Conservation (phyloP, 768 basidiomycete genomes). For the Suillus tomentosus region DNA sequence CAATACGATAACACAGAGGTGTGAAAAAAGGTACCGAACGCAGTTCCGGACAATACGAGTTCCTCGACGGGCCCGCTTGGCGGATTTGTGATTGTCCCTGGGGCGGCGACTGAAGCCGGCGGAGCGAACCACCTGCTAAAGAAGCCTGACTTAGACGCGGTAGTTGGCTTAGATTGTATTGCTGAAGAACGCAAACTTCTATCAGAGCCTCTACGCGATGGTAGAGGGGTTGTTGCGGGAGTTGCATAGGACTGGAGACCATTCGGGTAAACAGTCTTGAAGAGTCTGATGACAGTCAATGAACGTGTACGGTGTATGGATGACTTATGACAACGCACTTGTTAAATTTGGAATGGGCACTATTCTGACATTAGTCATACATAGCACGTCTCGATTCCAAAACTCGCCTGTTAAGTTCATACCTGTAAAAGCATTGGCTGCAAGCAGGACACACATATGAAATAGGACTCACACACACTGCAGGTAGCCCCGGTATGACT, state of each 20-base stretch:
- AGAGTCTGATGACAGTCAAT: constrained; percentile 45
- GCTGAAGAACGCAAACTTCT: constrained; percentile 18
- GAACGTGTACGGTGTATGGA: constrained; percentile 11
- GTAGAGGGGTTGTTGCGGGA: constrained; percentile 36
- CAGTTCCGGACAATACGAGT: constrained; percentile 71
- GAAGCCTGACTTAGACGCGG: constrained; percentile 32
- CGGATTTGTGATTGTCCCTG: constrained; percentile 26
- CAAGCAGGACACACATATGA: neutral
- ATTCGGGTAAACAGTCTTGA: constrained; percentile 65
- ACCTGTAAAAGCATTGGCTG: constrained; percentile 32
- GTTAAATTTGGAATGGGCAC: constrained; percentile 74
- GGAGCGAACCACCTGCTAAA: constrained; percentile 39
- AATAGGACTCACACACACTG: constrained; percentile 64
- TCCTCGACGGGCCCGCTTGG: constrained; percentile 68
- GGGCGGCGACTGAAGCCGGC: constrained; percentile 17
- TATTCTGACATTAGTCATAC: constrained; percentile 20
- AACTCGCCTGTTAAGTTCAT: constrained; percentile 56
- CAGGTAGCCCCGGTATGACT: constrained; percentile 77
- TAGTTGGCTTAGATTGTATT: constrained; percentile 19
- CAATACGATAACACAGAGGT: neutral
- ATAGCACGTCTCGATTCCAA: neutral
- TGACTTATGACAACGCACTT: constrained; percentile 43
- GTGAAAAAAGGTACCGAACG: constrained; percentile 58
- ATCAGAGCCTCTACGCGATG: constrained; percentile 39
- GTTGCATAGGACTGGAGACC: constrained; percentile 52